Evolutionary conservation across 257 asterid species (phyloP), one percentile per base, ranked within the genome.

Genomic region (Scutellaria barbata): DNA sequence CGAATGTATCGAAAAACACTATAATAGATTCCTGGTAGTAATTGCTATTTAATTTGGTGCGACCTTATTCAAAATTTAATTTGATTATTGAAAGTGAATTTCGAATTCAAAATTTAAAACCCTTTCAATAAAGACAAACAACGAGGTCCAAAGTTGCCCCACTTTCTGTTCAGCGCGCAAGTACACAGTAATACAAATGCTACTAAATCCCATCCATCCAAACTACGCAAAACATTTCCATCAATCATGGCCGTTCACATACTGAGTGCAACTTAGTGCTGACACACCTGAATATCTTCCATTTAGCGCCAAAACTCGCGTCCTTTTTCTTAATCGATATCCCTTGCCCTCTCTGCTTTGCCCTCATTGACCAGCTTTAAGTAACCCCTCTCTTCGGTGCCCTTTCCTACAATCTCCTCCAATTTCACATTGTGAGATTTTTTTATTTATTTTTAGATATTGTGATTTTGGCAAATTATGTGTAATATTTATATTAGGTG

Each of bases 301-400:
- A 3, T 65, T 74, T 81, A 74, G 85, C 85, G 85, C 85, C 82
- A 81, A 81, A 81, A 63, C 8, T 52, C 11, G 30, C 64, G 79
- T n/a, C 66, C 22, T 62, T 45, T 72, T 33, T 22, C 61, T 64
- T 41, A 62, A 46, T n/a, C n/a, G 37, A 9, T 42, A 16, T 45
- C 25, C 25, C 25, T 22, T 22, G 25, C 25, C 25, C 25, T 22
- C 25, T 22, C 57, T 33, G 62, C 33, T 54, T 62, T 45, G 63
- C 50, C 78, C 40, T 60, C 56, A 37, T 73, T 74, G 76, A 74
- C 82, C 40, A 50, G 22, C 76, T 71, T 79, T 75, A 51, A 59
- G 22, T 12, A 1, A 9, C 41, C 8, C 43, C 30, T 65, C 66
- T 39, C 69, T 71, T 63, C 77, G 66, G 77, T 75, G 52, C 66